These are phyloP conservation scores for Salvia sclarea DNA, from an alignment of 305 asterid genomes.

Conservation along the genomic window DNA sequence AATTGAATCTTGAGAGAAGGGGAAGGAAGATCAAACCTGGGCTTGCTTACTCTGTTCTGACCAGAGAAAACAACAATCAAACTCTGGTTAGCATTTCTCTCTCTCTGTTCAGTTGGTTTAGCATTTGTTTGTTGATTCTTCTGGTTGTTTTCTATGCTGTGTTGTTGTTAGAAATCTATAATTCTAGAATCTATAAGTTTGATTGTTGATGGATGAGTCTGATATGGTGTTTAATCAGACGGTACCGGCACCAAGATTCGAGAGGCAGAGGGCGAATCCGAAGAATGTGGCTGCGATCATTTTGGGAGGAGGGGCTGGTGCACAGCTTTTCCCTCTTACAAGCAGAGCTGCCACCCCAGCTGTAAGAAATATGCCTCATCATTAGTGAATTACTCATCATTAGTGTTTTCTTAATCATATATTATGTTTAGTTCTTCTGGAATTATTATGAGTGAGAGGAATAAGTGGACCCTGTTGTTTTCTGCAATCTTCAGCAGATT, in stretches of 20 bases:
- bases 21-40: conserved; percentile 55
- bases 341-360: conserved; percentile 94
- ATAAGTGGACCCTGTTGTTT: neutral
- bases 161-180: neutral
- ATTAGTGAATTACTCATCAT: neutral
- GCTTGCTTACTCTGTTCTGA: conserved; percentile 71
- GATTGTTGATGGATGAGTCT: conserved; percentile 4
- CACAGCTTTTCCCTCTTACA: conserved; percentile 88
- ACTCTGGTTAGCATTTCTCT: conserved; percentile 46
- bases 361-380: conserved; percentile 50
- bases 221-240: conserved; percentile 47
- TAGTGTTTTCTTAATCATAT: neutral
- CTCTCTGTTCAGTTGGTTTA: neutral
- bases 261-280: conserved; percentile 68
- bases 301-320: conserved; percentile 92
- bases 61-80: conserved; percentile 58
- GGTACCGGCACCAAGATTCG: conserved; percentile 47
- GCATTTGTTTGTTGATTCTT: neutral
- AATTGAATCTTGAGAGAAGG: conserved; percentile 48
- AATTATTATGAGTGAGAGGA: neutral
- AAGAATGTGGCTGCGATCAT: conserved; percentile 93
- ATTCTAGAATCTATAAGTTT: neutral
- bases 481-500: neutral
- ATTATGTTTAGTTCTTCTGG: neutral
- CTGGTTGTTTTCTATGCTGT: conserved; percentile 11